Evolutionary conservation across 371 early-diverging fungal species (phyloP).

Genomic region (Mortierella sp.): DNA sequence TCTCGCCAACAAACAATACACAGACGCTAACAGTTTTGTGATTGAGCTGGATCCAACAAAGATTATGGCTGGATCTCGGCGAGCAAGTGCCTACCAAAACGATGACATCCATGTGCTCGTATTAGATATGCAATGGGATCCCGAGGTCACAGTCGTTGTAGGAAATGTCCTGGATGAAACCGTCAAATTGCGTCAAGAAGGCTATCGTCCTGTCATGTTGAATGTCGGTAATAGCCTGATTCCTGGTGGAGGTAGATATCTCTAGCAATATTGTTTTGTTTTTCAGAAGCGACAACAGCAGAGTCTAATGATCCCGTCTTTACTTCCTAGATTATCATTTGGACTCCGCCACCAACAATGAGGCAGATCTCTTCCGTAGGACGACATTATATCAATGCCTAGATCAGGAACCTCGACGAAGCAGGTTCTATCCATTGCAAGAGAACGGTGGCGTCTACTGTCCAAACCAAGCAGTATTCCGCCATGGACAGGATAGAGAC

Average conservation of each 20-base stretch:
- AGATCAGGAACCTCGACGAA: slow-evolving; percentile 52
- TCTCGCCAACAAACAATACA: slow-evolving; percentile 35
- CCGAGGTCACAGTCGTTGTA: slow-evolving; percentile 49
- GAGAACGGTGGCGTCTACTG: slow-evolving; percentile 51
- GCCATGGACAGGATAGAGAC: slow-evolving; percentile 28
- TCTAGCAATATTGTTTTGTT: neutral
- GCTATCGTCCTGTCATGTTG: slow-evolving; percentile 53
- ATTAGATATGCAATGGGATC: slow-evolving; percentile 55
- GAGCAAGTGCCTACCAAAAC: slow-evolving; percentile 40
- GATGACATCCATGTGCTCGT: slow-evolving; percentile 56
- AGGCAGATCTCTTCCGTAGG: slow-evolving; percentile 54
- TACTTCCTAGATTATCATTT: slow-evolving; percentile 39
- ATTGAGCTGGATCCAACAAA: slow-evolving; percentile 53
- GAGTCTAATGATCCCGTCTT: neutral
- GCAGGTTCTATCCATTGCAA: slow-evolving; percentile 44
- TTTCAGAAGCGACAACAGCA: neutral
- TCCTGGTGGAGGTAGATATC: slow-evolving; percentile 47
- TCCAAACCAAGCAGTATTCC: slow-evolving; percentile 55
- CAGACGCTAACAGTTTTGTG: slow-evolving; percentile 39
- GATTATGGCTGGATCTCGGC: slow-evolving; percentile 46
- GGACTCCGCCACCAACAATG: slow-evolving; percentile 24
- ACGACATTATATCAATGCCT: slow-evolving; percentile 52
- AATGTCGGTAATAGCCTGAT: slow-evolving; percentile 43
- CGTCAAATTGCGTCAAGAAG: slow-evolving; percentile 47
- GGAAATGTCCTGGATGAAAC: slow-evolving; percentile 53